Evolutionary conservation across 805 yeast species (phyloP).

Genomic region (Lipomyces yamanashiensis): DNA sequence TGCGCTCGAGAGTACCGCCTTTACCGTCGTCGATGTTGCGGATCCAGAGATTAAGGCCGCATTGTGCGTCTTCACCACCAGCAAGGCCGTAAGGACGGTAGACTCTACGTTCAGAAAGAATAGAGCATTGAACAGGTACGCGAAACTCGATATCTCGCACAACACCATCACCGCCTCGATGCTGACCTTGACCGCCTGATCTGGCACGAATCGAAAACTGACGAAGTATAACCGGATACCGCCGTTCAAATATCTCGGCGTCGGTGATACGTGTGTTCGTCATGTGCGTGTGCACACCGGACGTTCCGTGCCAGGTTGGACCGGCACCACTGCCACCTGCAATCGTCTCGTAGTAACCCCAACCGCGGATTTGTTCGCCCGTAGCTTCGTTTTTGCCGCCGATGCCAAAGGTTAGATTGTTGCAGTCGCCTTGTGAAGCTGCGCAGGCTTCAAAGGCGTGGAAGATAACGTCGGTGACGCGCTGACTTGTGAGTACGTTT

Average conservation of each 20-base stretch:
- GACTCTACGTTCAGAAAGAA: conserved; percentile 83
- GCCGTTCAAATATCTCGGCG: conserved; percentile 82
- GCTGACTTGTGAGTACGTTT: conserved; percentile 91
- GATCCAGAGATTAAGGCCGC: conserved; percentile 65
- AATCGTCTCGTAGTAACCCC: conserved; percentile 57
- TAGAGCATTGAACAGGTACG: conserved; percentile 74
- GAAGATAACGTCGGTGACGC: conserved; percentile 86
- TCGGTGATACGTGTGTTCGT: conserved; percentile 93
- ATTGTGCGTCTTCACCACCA: conserved; percentile 77
- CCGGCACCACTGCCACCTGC: conserved; percentile 98
- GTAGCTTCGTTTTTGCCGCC: conserved; percentile 61
- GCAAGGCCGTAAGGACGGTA: conserved; percentile 82
- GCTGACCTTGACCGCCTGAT: conserved; percentile 81
- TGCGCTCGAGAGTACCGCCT: conserved; percentile 39
- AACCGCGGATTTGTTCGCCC: conserved; percentile 36
- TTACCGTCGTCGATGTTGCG: conserved; percentile 43
- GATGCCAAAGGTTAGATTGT: conserved; percentile 89
- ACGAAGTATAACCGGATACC: conserved; percentile 80
- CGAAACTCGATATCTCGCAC: conserved; percentile 79
- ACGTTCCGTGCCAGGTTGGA: conserved; percentile 79
- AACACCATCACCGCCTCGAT: conserved; percentile 84
- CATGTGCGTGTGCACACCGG: conserved; percentile 93
- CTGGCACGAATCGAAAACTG: conserved; percentile 70
- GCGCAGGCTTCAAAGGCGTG: conserved; percentile 89
- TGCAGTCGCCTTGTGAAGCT: conserved; percentile 95